Evolutionary conservation across 805 yeast species (phyloP).

Genomic region (Pichia thaimueangensis): DNA sequence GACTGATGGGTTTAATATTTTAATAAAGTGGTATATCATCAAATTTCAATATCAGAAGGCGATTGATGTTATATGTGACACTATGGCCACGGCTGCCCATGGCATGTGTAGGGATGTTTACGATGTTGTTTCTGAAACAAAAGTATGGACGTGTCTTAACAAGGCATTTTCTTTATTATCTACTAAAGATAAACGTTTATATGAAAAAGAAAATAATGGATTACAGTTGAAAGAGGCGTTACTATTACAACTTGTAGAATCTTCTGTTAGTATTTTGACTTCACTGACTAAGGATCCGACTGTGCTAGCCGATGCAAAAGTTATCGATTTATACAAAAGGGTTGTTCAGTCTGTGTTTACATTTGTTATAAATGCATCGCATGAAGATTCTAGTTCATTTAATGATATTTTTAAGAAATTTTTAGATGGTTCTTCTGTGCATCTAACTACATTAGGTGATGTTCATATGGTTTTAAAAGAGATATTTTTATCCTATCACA

Average conservation of each 20-base stretch:
- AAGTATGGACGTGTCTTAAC: constrained; percentile 32
- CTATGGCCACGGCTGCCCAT: constrained; percentile 14
- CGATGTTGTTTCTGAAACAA: constrained; percentile 19
- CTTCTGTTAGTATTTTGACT: constrained; percentile 32
- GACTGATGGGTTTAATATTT: constrained; percentile 25
- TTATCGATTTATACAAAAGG: constrained; percentile 32
- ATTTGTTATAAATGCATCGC: constrained; percentile 30
- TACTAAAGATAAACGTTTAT: constrained; percentile 13
- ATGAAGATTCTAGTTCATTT: constrained; percentile 35
- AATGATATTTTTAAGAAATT: constrained; percentile 49
- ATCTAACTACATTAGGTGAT: constrained; percentile 50
- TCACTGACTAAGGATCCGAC: constrained; percentile 17
- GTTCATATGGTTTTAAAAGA: constrained; percentile 55
- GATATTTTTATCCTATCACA: constrained; percentile 54
- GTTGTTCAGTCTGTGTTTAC: constrained; percentile 38
- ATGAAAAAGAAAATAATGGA: constrained; percentile 8
- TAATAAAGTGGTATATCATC: constrained; percentile 29
- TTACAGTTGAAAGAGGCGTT: constrained; percentile 31
- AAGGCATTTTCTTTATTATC: constrained; percentile 31
- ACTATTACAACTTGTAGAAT: constrained; percentile 36
- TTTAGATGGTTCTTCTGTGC: constrained; percentile 41
- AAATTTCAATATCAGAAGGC: constrained; percentile 26
- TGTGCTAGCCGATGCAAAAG: not conserved
- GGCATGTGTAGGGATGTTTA: constrained; percentile 18
- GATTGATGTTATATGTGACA: constrained; percentile 22